Conservation (phyloP, 805 yeast genomes). For the Metschnikowia proteae region DNA sequence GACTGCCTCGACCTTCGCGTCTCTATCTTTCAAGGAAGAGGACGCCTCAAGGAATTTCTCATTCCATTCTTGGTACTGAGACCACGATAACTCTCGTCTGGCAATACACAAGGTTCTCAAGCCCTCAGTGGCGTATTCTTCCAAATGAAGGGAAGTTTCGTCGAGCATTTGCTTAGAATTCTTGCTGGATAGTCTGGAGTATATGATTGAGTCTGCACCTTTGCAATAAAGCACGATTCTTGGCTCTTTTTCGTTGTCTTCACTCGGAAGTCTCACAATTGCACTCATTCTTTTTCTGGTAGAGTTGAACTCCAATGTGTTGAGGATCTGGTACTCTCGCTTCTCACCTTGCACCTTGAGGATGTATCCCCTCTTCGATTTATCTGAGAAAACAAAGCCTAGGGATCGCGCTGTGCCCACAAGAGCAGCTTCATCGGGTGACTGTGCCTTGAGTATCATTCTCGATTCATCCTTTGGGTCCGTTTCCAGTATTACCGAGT, state of each 20-base stretch:
- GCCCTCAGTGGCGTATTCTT: constrained; percentile 79
- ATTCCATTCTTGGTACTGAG: constrained; percentile 62
- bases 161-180: constrained; percentile 49
- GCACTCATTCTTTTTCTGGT: constrained; percentile 88
- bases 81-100: constrained; percentile 61
- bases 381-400: constrained; percentile 63
- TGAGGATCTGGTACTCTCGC: constrained; percentile 68
- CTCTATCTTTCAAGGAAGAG: constrained; percentile 60
- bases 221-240: constrained; percentile 69
- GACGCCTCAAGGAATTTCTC: constrained; percentile 60
- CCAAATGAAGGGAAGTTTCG: constrained; percentile 68
- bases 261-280: constrained; percentile 62
- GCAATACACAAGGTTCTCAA: constrained; percentile 79
- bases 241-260: constrained; percentile 24
- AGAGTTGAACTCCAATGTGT: constrained; percentile 73
- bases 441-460: constrained; percentile 64
- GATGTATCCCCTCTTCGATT: constrained; percentile 65
- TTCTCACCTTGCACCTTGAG: constrained; percentile 66
- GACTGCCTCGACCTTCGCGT: constrained; percentile 66
- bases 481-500: constrained; percentile 69
- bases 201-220: constrained; percentile 82
- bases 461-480: constrained; percentile 57
- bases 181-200: constrained; percentile 53
- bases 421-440: constrained; percentile 85
- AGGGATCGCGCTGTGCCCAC: constrained; percentile 78